These are phyloP conservation scores for Picochlorum sp. DNA, from an alignment of 139 green algal species.

Conservation along the genomic window DNA sequence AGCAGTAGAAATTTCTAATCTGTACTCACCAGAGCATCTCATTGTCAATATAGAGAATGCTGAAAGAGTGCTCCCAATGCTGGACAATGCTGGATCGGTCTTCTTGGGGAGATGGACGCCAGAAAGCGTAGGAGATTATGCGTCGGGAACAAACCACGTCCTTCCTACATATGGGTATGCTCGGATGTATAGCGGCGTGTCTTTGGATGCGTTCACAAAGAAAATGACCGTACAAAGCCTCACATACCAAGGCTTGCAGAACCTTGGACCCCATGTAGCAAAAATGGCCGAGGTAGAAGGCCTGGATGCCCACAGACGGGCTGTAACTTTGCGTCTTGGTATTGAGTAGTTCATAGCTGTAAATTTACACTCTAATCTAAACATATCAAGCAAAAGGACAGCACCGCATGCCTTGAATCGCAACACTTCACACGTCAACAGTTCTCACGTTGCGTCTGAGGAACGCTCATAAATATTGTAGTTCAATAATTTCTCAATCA, in stretches of 20 bases:
- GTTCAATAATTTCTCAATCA: conserved; percentile 98
- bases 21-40: conserved; percentile 95
- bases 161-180: conserved; percentile 98
- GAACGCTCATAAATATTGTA: conserved; percentile 89
- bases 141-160: conserved; percentile 94
- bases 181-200: conserved; percentile 95
- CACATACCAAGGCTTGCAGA: conserved; percentile 61
- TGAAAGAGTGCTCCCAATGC: conserved; percentile 68
- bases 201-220: conserved; percentile 91
- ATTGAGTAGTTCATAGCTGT: neutral
- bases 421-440: too few relatives aligned
- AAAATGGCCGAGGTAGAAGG: conserved; percentile 95
- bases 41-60: conserved; percentile 92
- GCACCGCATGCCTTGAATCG: neutral
- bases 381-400: neutral
- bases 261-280: conserved; percentile 79
- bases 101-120: conserved; percentile 93
- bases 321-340: conserved; percentile 83
- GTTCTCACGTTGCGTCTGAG: neutral
- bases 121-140: conserved; percentile 97
- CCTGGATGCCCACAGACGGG: conserved; percentile 83
- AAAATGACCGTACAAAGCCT: conserved; percentile 95
- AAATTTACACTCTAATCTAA: too few relatives aligned
- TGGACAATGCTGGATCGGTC: conserved; percentile 87
- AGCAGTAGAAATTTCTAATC: conserved; percentile 79